Evolutionary conservation across 257 asterid genomes (phyloP).

Genomic region (Rehmannia glutinosa): DNA sequence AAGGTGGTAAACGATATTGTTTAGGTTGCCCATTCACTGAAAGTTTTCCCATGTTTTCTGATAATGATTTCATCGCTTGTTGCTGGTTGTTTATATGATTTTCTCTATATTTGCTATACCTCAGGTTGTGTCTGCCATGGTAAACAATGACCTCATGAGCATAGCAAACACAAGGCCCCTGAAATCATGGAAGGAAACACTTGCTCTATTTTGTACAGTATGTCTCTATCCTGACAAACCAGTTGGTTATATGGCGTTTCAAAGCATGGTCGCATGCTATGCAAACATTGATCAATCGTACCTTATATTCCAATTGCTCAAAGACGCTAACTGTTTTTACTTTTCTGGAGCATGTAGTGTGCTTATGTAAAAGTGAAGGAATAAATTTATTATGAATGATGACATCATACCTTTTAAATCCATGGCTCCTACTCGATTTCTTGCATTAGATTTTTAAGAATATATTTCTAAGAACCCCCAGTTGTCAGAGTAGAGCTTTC

Average conservation of each 20-base stretch:
- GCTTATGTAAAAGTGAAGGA: no score
- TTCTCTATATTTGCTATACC: constrained; percentile 9
- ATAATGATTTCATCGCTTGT: background rate
- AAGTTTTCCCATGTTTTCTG: background rate
- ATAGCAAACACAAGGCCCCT: constrained; percentile 78
- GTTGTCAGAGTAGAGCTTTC: no score
- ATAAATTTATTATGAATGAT: constrained; percentile 6
- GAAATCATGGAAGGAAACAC: constrained; percentile 96
- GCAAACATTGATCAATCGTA: background rate
- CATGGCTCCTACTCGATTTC: background rate
- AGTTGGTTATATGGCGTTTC: background rate
- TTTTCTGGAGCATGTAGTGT: no score
- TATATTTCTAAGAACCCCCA: no score
- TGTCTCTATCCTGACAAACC: constrained; percentile 26
- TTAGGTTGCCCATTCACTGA: constrained; percentile 7
- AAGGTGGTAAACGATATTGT: constrained; percentile 41
- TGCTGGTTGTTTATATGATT: constrained; percentile 17
- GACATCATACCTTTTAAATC: background rate
- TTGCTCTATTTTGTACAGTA: constrained; percentile 90
- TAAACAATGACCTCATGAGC: constrained; percentile 86
- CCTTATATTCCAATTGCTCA: no score
- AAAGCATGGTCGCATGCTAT: background rate
- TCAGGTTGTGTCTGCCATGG: constrained; percentile 85
- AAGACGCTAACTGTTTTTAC: no score
- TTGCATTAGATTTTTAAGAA: no score